These are phyloP conservation scores for Przewalskia tangutica DNA, from an alignment of 257 asterid genomes.

Conservation along the genomic window DNA sequence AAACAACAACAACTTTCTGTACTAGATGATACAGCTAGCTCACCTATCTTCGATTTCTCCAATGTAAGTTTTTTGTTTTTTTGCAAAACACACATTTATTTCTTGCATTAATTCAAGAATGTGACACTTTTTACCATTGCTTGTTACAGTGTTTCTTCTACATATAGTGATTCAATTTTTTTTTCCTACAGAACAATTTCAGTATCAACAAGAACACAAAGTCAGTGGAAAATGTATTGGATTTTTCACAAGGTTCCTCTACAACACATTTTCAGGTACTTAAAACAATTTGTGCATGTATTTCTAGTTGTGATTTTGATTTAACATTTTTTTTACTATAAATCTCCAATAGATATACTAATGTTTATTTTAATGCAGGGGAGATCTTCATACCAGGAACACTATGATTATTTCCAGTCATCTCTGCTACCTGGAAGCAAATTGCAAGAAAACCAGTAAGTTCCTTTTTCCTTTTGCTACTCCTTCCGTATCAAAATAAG, in stretches of 20 bases:
- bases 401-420: slow-evolving; percentile 38
- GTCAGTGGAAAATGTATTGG: slow-evolving; percentile 39
- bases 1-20: slow-evolving; percentile 30
- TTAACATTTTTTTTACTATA: background rate
- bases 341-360: background rate
- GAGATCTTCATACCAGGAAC: slow-evolving; percentile 42
- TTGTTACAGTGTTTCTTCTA: background rate
- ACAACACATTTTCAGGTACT: slow-evolving; percentile 61
- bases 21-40: slow-evolving; percentile 91
- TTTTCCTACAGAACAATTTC: slow-evolving; percentile 25
- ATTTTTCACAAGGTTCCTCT: slow-evolving; percentile 81
- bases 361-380: slow-evolving; percentile 24
- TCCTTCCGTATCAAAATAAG: too few relatives aligned
- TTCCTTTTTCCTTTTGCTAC: slow-evolving; percentile 1
- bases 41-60: slow-evolving; percentile 52
- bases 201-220: slow-evolving; percentile 21
- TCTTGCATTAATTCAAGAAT: background rate
- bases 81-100: background rate
- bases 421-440: slow-evolving; percentile 40
- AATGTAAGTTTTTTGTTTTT: slow-evolving; percentile 25
- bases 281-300: background rate
- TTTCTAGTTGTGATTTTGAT: background rate
- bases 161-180: background rate
- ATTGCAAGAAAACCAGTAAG: slow-evolving; percentile 66
- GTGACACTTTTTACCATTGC: background rate